Percentiles rank a stretch among this genome's conserved stretches.
Evolutionary conservation across 352 stramenopile genomes (phyloP).

Genomic region (Phytophthora agathidicida): DNA sequence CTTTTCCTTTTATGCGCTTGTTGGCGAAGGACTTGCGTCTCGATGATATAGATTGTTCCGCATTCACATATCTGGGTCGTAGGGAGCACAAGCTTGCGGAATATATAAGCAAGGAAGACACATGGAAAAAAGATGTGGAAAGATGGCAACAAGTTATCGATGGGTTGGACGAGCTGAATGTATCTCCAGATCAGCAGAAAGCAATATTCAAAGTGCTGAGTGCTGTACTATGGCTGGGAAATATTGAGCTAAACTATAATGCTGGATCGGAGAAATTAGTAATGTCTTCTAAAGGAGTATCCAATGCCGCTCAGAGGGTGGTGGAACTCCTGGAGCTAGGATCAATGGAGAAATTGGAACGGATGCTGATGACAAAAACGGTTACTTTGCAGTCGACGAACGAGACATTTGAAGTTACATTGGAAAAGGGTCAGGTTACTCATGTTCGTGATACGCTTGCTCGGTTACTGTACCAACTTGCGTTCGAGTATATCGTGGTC

Average conservation of each 20-base stretch:
- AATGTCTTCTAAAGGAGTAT: conserved; percentile 26
- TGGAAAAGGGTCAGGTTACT: conserved; percentile 52
- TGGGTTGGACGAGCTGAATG: conserved; percentile 48
- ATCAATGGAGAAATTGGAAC: conserved; percentile 33
- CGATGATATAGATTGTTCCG: conserved; percentile 34
- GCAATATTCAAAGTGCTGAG: conserved; percentile 68
- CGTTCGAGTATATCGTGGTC: conserved; percentile 52
- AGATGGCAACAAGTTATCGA: conserved; percentile 66
- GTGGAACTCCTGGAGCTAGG: conserved; percentile 41
- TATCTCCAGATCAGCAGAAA: conserved; percentile 47
- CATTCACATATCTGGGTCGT: conserved; percentile 59
- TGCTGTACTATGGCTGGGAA: conserved; percentile 76
- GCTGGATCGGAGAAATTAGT: conserved; percentile 21
- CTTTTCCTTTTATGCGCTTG: conserved; percentile 35
- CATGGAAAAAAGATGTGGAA: conserved; percentile 65
- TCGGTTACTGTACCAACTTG: conserved; percentile 60
- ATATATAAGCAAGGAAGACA: conserved; percentile 35
- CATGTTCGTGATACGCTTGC: conserved; percentile 63
- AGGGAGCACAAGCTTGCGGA: conserved; percentile 41
- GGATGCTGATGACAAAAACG: conserved; percentile 56
- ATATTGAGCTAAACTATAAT: conserved; percentile 54
- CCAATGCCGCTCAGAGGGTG: conserved; percentile 28
- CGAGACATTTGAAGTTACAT: conserved; percentile 57
- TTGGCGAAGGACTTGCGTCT: conserved; percentile 53
- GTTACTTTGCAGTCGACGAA: conserved; percentile 51